A percentile compares a stretch with the other conserved stretches of the same genome.
Conservation (phyloP, 768 basidiomycete genomes). For the Lentinula raphanica region DNA sequence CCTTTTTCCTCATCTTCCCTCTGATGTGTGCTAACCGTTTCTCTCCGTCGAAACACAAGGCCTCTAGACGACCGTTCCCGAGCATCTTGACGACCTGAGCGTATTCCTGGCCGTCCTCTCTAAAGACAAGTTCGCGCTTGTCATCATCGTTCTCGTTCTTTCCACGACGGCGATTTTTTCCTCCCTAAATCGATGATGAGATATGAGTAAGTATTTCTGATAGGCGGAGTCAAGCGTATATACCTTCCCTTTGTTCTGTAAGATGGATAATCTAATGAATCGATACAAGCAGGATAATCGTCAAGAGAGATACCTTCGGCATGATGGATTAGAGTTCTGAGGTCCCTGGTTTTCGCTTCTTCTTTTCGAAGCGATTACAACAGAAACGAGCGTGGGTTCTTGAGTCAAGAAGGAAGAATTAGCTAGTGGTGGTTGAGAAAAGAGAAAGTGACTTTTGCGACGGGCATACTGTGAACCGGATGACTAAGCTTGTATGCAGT, state of each 20-base stretch:
- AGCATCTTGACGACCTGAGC: slow-evolving; percentile 99
- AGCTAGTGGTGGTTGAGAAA: neutral
- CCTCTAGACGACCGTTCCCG: slow-evolving; percentile 95
- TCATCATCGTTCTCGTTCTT: slow-evolving; percentile 99
- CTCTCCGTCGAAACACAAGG: slow-evolving; percentile 96
- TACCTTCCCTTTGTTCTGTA: slow-evolving; percentile 74
- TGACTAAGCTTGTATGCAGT: neutral
- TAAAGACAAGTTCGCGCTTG: slow-evolving; percentile 97
- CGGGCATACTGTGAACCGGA: neutral
- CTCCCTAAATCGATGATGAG: slow-evolving; percentile 58
- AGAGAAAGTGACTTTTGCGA: neutral
- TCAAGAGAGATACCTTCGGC: neutral
- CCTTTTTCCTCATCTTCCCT: slow-evolving; percentile 99
- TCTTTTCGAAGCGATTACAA: neutral
- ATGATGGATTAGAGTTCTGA: neutral
- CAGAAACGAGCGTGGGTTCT: slow-evolving; percentile 7
- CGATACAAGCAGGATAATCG: neutral
- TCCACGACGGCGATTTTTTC: slow-evolving; percentile 98
- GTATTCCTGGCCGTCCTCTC: slow-evolving; percentile 98
- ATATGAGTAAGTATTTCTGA: neutral
- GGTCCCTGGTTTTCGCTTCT: neutral
- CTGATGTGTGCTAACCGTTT: slow-evolving; percentile 96
- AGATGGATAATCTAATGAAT: neutral
- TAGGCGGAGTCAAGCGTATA: slow-evolving; percentile 6
- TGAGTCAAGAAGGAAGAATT: neutral